A percentile compares a stretch with the other conserved stretches of the same genome.
phyloP scores from a whole-genome alignment of 192 early-diverging fungal species.

The Irineochytrium annulatum region DNA sequence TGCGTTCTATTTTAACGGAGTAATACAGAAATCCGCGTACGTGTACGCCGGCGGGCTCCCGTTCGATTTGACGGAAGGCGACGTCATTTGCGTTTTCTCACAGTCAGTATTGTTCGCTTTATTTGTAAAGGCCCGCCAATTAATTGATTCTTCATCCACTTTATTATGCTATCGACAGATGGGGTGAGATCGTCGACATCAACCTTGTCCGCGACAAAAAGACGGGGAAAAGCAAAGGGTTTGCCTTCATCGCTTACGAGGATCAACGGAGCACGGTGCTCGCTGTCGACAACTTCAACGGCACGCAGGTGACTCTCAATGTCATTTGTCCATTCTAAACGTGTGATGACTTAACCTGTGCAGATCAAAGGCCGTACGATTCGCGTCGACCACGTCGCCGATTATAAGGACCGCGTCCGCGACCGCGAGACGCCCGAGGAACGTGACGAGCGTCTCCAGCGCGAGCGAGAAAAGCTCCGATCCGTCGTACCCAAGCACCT shows the following conservation, averaged over 20 bases:
- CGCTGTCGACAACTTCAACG: constrained; percentile 95
- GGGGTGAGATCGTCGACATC: constrained; percentile 87
- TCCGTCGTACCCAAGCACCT: constrained; percentile 38
- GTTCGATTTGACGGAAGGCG: constrained; percentile 86
- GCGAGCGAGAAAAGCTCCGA: constrained; percentile 28
- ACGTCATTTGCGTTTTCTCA: constrained; percentile 88
- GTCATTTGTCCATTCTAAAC: not conserved
- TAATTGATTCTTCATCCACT: not conserved
- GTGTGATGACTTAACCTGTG: not conserved
- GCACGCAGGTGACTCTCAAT: constrained; percentile 36
- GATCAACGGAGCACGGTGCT: constrained; percentile 88
- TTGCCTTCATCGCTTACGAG: constrained; percentile 84
- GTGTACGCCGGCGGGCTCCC: constrained; percentile 82
- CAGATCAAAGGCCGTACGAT: constrained; percentile 32
- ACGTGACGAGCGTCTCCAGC: constrained; percentile 30
- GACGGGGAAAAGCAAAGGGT: constrained; percentile 83
- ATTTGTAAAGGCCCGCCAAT: constrained; percentile 5
- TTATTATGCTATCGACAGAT: constrained; percentile 33
- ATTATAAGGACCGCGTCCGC: constrained; percentile 24
- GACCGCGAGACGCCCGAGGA: constrained; percentile 27
- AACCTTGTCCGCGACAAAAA: constrained; percentile 83
- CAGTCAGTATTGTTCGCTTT: constrained; percentile 47
- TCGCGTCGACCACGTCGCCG: constrained; percentile 40
- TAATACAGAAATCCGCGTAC: constrained; percentile 71
- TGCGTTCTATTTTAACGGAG: not conserved